Base-by-base conservation (phyloP, 805 yeast genomes). In the Sungouiella thailandica region DNA sequence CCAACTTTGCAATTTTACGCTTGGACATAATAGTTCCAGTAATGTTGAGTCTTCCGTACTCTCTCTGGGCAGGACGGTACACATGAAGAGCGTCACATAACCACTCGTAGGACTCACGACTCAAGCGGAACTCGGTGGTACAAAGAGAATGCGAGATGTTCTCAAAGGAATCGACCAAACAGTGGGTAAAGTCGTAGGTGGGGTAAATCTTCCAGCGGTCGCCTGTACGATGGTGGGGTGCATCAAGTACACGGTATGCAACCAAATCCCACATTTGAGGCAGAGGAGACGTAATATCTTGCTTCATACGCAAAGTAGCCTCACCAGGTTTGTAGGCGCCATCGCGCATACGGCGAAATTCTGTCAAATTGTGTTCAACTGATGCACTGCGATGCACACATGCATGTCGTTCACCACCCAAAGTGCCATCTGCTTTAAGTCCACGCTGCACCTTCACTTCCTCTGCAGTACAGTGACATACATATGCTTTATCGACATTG, bases 191-290 rank as follows among this genome's bases (percentile, higher is more conserved):
- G 60, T 93, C 99, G 58, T 93, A 93, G 16, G 99, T 93, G 47
- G 99, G 99, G 55, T 93, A 93, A 41, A 93, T 90, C 64, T 83
- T 86, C 99, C 99, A 93, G 62, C 85, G 85, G 55, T 78, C 82
- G 36, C 97, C 99, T 9, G 98, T 93, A 65, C 97, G 81, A 63
- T 90, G 95, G 63, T 93, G 98, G 22, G 88, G 77, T 10, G 95
- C 88, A 49, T 90, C 74, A 50, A 93, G 70, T 3, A 93, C 96
- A 59, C 99, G 78, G 66, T 93, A 93, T 9, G 98, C 98, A 42
- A 93, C 93, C 45, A 93, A 73, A 64, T 93, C 99, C 99, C 99
- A 93, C 98, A 93, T 93, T 67, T 93, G 98, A 12, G 99, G 99
- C 44, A 86, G 84, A 43, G 96, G 95, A 12, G 93, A 83, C 7